Base-by-base conservation (phyloP, 2,329 filamentous ascomycete genomes). In the Cordyceps tenuipes region DNA sequence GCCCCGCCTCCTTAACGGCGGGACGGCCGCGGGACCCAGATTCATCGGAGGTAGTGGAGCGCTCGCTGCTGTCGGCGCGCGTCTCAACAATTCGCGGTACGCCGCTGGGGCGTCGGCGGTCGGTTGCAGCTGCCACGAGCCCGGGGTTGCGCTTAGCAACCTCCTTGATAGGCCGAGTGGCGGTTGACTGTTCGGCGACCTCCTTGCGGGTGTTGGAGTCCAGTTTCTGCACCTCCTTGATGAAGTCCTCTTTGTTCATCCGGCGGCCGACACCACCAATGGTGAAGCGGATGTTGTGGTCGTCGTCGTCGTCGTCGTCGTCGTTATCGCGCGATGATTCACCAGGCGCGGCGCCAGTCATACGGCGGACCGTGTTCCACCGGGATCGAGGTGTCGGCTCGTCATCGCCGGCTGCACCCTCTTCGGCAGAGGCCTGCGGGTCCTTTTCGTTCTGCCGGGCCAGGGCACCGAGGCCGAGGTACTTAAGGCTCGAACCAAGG, bases 181-280 rank as follows among this genome's bases (percentile, higher is more conserved):
- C 80, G 5, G 68, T 73, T 0, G 80, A 82, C 59, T 77, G 75
- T 43, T 82, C 78, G 5, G 84, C 73, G 2, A 83, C 77, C 62
- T 83, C 79, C 41, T 75, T 76, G 6, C 81, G 80, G 15, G 85
- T 83, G 67, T 83, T 83, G 26, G 83, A 82, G 69, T 93, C 88
- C 62, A 93, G 78, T 64, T 85, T 82, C 64, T 85, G 83, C 68
- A 94, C 86, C 68, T 90, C 85, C 51, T 81, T 77, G 62, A 94
- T 84, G 69, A 94, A 93, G 68, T 91, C 88, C 5, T 87, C 84
- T 73, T 92, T 92, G 63, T 82, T 91, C 83, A 94, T 87, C 52
- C 89, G 83, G 63, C 81, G 79, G 6, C 88, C 88, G n/a, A 85
- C 82, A 39, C 86, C 84, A 49, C 82, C 84, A 63, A 93, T 88